Percentiles rank a stretch among this genome's conserved stretches.
Evolutionary conservation across 306 rosid species (phyloP).

Genomic region (Gastrolobium bilobum): DNA sequence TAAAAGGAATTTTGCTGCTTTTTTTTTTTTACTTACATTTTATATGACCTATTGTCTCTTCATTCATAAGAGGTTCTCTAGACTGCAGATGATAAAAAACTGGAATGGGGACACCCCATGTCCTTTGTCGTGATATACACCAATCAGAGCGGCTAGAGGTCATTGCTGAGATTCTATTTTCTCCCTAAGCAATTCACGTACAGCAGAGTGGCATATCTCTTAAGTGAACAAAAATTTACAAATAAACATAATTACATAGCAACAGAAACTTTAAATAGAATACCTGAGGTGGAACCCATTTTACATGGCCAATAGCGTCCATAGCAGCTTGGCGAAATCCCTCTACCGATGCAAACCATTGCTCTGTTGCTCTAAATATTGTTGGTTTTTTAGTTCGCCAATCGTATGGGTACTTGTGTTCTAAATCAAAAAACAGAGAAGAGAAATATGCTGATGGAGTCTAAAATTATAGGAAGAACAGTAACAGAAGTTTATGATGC

Average conservation of each 20-base stretch:
- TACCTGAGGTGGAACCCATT: slow-evolving; percentile 99
- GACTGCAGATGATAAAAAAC: slow-evolving; percentile 89
- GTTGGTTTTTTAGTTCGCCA: slow-evolving; percentile 99
- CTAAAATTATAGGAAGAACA: slow-evolving; percentile 20
- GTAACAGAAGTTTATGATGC: slow-evolving; percentile 5
- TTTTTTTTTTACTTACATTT: slow-evolving; percentile 61
- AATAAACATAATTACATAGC: slow-evolving; percentile 29
- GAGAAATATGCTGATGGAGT: slow-evolving; percentile 39
- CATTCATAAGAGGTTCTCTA: slow-evolving; percentile 94
- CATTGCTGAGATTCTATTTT: slow-evolving; percentile 96
- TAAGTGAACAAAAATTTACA: slow-evolving; percentile 11
- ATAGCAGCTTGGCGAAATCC: slow-evolving; percentile 87
- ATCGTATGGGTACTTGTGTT: slow-evolving; percentile 98
- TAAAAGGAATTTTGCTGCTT: too few relatives aligned
- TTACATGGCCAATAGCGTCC: slow-evolving; percentile 82
- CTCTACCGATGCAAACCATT: slow-evolving; percentile 99
- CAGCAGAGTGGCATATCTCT: slow-evolving; percentile 36
- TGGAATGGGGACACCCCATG: slow-evolving; percentile 99
- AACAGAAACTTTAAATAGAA: slow-evolving; percentile 43
- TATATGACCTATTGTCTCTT: slow-evolving; percentile 84
- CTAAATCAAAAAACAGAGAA: slow-evolving; percentile 61
- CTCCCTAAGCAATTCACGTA: slow-evolving; percentile 71
- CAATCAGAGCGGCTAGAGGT: slow-evolving; percentile 93
- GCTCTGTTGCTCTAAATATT: slow-evolving; percentile 98
- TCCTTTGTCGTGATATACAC: slow-evolving; percentile 99